Base-by-base conservation (phyloP, 1,284 basidiomycete genomes). In the Cutaneotrichosporon cutaneum region DNA sequence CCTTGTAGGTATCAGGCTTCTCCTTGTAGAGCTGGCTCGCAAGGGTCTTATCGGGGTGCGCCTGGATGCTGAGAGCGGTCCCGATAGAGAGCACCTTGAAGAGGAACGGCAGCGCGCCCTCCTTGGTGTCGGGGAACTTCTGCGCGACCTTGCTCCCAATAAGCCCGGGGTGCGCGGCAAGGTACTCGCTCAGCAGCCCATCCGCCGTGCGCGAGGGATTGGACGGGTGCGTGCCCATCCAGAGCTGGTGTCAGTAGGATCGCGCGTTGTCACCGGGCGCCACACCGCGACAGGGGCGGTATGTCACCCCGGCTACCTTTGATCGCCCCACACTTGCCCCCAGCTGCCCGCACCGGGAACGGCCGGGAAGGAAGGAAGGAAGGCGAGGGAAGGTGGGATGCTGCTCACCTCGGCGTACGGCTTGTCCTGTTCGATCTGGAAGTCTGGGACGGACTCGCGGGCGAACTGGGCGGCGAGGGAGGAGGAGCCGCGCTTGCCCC, bases 161-260 rank as follows among this genome's bases (percentile, higher is more conserved):
- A 16, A 91, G 83, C 53, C 85, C 81, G 22, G 88, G 88, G 74
- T 90, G 82, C 2, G 81, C 77, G 24, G 84, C 81, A 66, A 97
- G 83, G 73, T 89, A 78, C 18, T 85, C 80, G 2, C 86, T 84
- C 47, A 93, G 86, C 52, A 71, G 77, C 13, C 80, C 79, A 26
- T 83, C 79, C 4, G 80, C 80, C 26, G 90, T 80, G 52, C 82
- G 85, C 2, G 93, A 94, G 0, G 95, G 95, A 11, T 92, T 86
- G 26, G 85, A 90, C 1, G 91, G 85, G 74, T 99, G 96, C 0
- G 96, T 98, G 18, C 96, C 96, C 95, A 99, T 99, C 96, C 96
- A 99, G 50, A 96, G 82, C 92, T 95, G 64, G 18, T 9, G 58
- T 59, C 27, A 64, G 58, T 22, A 9, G 22, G 3, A 16, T n/a